A percentile compares a stretch with the other conserved stretches of the same genome.
Evolutionary conservation across 2,329 filamentous ascomycete species (phyloP).

Genomic region (Cladophialophora carrionii): DNA sequence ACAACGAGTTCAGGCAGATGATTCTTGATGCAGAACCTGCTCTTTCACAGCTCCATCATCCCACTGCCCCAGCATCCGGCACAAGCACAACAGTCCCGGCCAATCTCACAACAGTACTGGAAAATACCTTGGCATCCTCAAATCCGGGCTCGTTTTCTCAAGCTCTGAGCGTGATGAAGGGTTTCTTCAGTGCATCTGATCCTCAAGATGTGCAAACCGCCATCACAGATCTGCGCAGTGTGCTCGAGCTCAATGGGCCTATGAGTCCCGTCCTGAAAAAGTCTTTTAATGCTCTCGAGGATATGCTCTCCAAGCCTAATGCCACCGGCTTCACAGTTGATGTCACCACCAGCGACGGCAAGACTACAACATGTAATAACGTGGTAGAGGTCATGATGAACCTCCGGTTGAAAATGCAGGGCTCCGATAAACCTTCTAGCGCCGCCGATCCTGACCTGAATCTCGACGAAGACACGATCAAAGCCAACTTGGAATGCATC

Average conservation of each 20-base stretch:
- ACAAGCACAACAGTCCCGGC: neutral
- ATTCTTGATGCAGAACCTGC: conserved; percentile 31
- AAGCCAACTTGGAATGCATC: conserved; percentile 33
- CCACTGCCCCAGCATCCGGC: conserved; percentile 6
- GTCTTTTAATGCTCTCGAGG: conserved; percentile 34
- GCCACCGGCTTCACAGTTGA: conserved; percentile 24
- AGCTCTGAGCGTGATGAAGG: conserved; percentile 34
- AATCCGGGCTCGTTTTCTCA: conserved; percentile 33
- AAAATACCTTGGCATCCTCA: conserved; percentile 25
- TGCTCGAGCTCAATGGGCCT: conserved; percentile 34
- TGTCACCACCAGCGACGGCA: conserved; percentile 24
- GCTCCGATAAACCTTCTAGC: conserved; percentile 14
- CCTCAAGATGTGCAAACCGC: conserved; percentile 35
- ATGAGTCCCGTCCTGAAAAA: conserved; percentile 33
- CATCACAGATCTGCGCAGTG: conserved; percentile 34
- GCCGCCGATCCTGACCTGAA: conserved; percentile 19
- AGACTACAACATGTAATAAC: conserved; percentile 27
- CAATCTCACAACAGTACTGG: conserved; percentile 29
- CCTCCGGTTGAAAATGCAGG: conserved; percentile 27
- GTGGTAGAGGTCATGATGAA: conserved; percentile 34
- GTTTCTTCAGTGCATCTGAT: conserved; percentile 36
- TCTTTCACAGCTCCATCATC: conserved; percentile 24
- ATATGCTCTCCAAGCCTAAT: conserved; percentile 32
- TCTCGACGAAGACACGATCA: conserved; percentile 31
- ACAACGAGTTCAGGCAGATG: conserved; percentile 34